Evolutionary conservation across 352 stramenopile genomes (phyloP), one percentile per base, ranked within the genome.

Genomic region (Pelagophyceae sp.): DNA sequence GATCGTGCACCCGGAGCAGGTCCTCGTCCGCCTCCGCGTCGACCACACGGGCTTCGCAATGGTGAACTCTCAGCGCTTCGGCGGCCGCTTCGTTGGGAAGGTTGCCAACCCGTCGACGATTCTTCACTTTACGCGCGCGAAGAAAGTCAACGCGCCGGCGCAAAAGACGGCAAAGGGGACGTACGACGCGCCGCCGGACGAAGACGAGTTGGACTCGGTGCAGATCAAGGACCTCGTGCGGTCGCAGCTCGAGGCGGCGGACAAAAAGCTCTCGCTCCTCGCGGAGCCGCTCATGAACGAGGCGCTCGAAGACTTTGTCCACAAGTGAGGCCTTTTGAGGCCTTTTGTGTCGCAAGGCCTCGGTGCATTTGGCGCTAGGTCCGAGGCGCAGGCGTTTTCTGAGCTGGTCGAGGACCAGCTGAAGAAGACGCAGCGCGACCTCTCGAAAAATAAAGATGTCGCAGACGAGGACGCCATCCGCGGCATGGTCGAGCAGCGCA

Each of bases 61-160:
- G 19, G 65, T 93, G 33, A 92, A 90, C 77, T 91, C 90, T 79
- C 85, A 91, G 75, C 80, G 85, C 33, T 90, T 92, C 80, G 87
- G 87, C 27, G 82, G 83, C 23, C 80, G 81, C 38, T 92, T 90
- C 78, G 84, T 90, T 61, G 83, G 82, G 23, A 72, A 90, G 29
- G 86, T 92, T 38, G 88, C 87, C n/a, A 93, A 94, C 83, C 84
- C 87, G 23, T 79, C 82, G 19, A 86, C 91, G 64, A 89, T 94
- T 71, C 80, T 94, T 23, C 81, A 93, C 17, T 92, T 92, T 76
- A 80, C 87, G 75, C 79, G 81, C 32, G 81, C 82, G 32, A 80
- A 83, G n/a, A 86, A 84, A 78, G 77, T 27, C 69, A 38, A 0
- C 33, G 61, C 51, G 45, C 31, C 33, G 58, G 29, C 20, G 83